These are phyloP conservation scores for Hyphodiscus sp. DNA, from an alignment of 2,329 filamentous ascomycete genomes.

Conservation along the genomic window DNA sequence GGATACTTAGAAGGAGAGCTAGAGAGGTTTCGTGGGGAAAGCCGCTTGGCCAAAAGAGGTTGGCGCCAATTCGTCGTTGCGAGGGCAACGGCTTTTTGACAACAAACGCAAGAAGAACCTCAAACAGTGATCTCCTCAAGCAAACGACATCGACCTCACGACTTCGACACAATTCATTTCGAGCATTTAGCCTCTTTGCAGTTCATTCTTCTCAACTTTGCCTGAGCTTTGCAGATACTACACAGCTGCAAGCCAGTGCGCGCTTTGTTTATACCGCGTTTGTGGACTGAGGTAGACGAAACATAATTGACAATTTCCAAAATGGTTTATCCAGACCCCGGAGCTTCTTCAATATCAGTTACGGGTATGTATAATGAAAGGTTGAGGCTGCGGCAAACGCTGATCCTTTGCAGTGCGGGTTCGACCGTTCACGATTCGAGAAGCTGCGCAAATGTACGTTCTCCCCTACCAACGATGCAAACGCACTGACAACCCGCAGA, in stretches of 20 bases:
- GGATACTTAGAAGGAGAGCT: no score
- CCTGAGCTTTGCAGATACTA: background rate
- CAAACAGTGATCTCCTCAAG: background rate
- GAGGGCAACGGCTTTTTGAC: background rate
- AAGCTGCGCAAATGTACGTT: constrained; percentile 80
- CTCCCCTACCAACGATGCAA: background rate
- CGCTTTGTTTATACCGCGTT: background rate
- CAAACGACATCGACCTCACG: background rate
- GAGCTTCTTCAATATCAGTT: constrained; percentile 32
- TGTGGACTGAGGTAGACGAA: constrained; percentile 2
- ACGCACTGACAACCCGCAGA: constrained; percentile 20
- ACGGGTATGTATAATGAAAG: constrained; percentile 21
- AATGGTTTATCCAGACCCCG: constrained; percentile 22
- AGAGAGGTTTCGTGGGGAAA: no score
- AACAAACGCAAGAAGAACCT: background rate
- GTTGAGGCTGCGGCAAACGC: background rate
- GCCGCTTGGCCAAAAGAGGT: background rate
- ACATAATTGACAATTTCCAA: constrained; percentile 6
- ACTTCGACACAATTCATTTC: background rate
- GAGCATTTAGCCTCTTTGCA: background rate
- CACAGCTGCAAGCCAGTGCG: background rate
- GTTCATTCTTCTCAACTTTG: background rate
- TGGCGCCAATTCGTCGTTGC: background rate
- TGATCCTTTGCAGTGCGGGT: constrained; percentile 50
- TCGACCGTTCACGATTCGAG: constrained; percentile 73